Evolutionary conservation across 164 flowering plant species (phyloP).

Genomic region (Vitis rotundifolia): DNA sequence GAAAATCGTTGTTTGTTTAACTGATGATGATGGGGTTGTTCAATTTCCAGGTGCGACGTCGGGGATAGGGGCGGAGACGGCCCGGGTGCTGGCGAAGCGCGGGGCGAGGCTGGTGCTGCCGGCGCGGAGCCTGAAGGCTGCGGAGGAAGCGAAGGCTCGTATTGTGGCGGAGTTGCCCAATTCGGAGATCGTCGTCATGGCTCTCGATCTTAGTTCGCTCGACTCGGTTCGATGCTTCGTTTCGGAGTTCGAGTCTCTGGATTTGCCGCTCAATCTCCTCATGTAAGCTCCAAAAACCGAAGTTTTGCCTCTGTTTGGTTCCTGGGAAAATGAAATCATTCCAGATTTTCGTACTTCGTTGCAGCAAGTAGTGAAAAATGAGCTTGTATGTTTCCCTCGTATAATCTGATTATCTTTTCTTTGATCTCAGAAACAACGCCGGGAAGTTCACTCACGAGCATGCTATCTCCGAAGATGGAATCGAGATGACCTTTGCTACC

Average conservation of each 20-base stretch:
- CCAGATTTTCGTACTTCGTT: too few relatives aligned
- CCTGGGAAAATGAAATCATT: background rate
- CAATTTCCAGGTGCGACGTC: slow-evolving; percentile 80
- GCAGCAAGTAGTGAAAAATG: too few relatives aligned
- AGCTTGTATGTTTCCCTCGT: background rate
- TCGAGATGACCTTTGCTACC: slow-evolving; percentile 98
- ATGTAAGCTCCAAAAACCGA: slow-evolving; percentile 37
- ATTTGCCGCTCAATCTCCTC: slow-evolving; percentile 71
- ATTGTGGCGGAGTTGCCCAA: slow-evolving; percentile 66
- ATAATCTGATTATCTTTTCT: background rate
- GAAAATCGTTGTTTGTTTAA: too few relatives aligned
- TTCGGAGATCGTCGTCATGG: slow-evolving; percentile 67
- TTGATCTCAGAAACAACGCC: slow-evolving; percentile 77
- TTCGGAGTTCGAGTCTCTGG: slow-evolving; percentile 46
- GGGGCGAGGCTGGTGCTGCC: slow-evolving; percentile 84
- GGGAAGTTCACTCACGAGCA: slow-evolving; percentile 78
- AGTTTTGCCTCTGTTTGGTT: slow-evolving; percentile 19
- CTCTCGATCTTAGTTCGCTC: slow-evolving; percentile 90
- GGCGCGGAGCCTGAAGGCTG: slow-evolving; percentile 75
- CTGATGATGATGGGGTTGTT: background rate
- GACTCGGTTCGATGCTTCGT: slow-evolving; percentile 66
- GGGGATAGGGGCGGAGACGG: slow-evolving; percentile 98
- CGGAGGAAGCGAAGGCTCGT: slow-evolving; percentile 72
- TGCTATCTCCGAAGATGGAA: slow-evolving; percentile 80
- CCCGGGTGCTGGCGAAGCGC: slow-evolving; percentile 81